Base-by-base conservation (phyloP, 257 asterid species). In the Jacaranda mimosifolia region DNA sequence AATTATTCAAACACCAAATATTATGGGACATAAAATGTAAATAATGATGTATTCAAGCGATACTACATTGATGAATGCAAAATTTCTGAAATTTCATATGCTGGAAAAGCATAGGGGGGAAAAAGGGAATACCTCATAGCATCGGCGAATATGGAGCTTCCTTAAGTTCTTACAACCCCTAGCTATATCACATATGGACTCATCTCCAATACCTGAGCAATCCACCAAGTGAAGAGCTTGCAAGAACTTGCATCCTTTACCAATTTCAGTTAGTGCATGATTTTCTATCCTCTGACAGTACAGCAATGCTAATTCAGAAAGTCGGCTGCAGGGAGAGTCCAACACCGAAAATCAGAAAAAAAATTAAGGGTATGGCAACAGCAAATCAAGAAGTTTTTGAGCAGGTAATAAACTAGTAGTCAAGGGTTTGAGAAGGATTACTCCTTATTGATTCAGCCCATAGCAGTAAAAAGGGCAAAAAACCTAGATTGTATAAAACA, bases 211-310 rank as follows among this genome's bases (percentile, higher is more conserved):
- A 73, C 87, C 90, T 35, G 97, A 89, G 86, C 98, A 94, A 80
- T 94, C 98, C 48, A 91, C 96, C 94, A 94, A 85, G 89, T 92
- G 92, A 84, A 94, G 91, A 81, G 96, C 91, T 87, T 94, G 96
- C 92, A 94, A 83, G 83, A 83, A 89, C 86, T 88, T 91, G 92
- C 98, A 94, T 68, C 98, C 97, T 68, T 76, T 86, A 71, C 98
- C 97, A 49, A 94, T 89, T 91, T 89, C 98, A 78, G 85, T 86
- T 7, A 94, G 85, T 13, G 94, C 97, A 39, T 73, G 72, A 72
- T 85, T 85, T 70, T 87, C 94, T 76, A 92, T 92, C 84, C 89
- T 85, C 77, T 89, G 96, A 85, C 96, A 89, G 77, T 91, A 92
- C 85, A 94, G 70, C 90, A 94, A 79, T 79, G 96, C 89, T 82